Base-by-base conservation (phyloP, 805 yeast genomes). In the Sugiyamaella valdiviana region DNA sequence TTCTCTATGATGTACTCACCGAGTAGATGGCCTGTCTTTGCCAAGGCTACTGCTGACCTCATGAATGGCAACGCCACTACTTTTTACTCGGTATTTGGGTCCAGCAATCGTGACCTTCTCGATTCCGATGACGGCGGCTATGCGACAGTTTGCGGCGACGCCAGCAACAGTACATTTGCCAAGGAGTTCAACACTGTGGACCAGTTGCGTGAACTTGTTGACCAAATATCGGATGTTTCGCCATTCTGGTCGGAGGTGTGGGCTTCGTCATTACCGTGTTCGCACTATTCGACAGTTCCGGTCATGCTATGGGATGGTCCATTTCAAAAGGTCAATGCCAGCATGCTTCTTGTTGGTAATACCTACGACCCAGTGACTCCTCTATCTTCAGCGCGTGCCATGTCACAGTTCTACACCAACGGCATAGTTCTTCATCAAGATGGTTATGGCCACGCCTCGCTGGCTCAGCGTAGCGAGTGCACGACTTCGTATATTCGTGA, bases 361-460 rank as follows among this genome's bases (percentile, higher is more conserved):
- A 56, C 56, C 42, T 52, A 45, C 36, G 60, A 57, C 39, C 59
- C 59, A 3, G 58, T 54, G n/a, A 54, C 59, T 2, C 59, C 60
- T 12, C 48, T 56, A n/a, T n/a, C 36, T 5, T 50, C 48, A 15
- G 59, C 59, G 2, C 50, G 52, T 7, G 37, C 36, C 20, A 49
- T 56, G 48, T 37, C 58, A 2, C 23, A 36, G 5, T 41, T 12
- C 6, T 56, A 53, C 45, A 45, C 52, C n/a, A 39, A 47, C 35
- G 49, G 57, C 1, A 51, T 52, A 5, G 54, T 54, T 22, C 45
- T 54, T 10, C 49, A 50, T 5, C 53, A 56, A 9, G 53, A 32
- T 12, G 60, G 60, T 17, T 51, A 50, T 22, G 60, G 58, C 38
- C 58, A 56, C 45, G 44, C 56, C 47, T 45, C 57, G n/a, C 40